Evolutionary conservation across 805 yeast species (phyloP), one percentile per base, ranked within the genome.

Genomic region (Yamadazyma takamatsuzukensis): DNA sequence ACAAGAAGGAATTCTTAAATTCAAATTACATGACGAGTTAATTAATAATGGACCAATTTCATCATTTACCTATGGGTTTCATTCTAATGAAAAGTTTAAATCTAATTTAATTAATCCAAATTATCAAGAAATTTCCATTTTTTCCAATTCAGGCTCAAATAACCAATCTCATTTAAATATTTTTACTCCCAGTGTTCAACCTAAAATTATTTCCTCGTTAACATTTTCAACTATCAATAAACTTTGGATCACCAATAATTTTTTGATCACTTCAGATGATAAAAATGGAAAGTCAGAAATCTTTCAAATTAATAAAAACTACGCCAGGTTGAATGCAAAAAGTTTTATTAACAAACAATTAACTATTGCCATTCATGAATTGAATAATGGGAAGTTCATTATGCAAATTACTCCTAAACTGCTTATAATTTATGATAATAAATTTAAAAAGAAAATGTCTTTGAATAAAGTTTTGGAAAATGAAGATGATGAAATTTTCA

Each of bases 381-480:
- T 83, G 36, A 68, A 72, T 29, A 53, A 56, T 15, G 73, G 78
- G 6, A 70, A 74, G 23, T 70, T 76, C 44, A 76, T 86, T 22
- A 72, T 87, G 12, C 96, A 88, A 52, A 76, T 86, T 2, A 80
- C 93, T 1, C 75, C 83, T 0, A 72, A 74, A 23, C 78, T 76
- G 32, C 69, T 87, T 18, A 68, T 72, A 18, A 51, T 85, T 2
- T 86, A 77, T 53, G 54, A 80, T 45, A 67, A 75, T 36, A 70
- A 71, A 29, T 81, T 86, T 53, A 72, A 72, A 36, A 67, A 70
- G 34, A 45, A 74, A 7, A 61, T 72, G 6, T 68, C 77, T 2
- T 58, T 78, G 23, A 70, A 69, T 11, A 68, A 53, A 10, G 59
- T 58, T 28, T 39, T 58, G 23, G 40, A 45, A 15, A 51, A 51